phyloP scores from a whole-genome alignment of 2,329 filamentous ascomycete species.

The Calonectria naviculata region DNA sequence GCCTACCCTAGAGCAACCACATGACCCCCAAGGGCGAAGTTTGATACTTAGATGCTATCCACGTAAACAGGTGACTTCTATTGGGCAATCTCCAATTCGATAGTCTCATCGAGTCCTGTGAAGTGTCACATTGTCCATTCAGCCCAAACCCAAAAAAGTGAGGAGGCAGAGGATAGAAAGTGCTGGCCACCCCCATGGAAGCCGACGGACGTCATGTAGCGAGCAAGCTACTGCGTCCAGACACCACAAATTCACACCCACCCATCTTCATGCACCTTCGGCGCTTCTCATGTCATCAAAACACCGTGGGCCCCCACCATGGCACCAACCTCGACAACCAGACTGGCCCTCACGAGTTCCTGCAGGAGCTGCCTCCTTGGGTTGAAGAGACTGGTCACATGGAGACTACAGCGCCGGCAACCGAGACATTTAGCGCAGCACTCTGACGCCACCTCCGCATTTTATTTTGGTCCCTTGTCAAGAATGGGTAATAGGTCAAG shows the following conservation, averaged over 20 bases:
- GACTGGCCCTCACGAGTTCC: conserved; percentile 25
- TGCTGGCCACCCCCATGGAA: neutral
- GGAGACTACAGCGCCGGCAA: conserved; percentile 17
- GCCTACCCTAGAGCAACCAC: neutral
- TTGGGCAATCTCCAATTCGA: neutral
- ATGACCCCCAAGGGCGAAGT: neutral
- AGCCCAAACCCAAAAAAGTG: neutral
- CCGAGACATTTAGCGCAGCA: conserved; percentile 23
- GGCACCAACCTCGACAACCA: neutral
- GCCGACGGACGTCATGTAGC: neutral
- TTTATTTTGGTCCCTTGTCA: conserved; percentile 1
- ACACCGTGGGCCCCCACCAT: neutral
- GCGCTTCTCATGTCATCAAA: conserved; percentile 6
- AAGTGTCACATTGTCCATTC: neutral
- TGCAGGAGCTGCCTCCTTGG: conserved; percentile 23
- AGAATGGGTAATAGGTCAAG: neutral
- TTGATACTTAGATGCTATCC: neutral
- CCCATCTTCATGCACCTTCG: neutral
- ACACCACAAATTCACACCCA: neutral
- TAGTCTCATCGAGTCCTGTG: neutral
- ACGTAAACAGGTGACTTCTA: neutral
- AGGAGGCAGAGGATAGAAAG: neutral
- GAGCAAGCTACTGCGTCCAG: too few relatives aligned
- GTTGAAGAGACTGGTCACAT: conserved; percentile 20
- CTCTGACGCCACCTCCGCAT: conserved; percentile 29